Evolutionary conservation across 345 rosid species (phyloP).

Genomic region (Sapria himalayana): DNA sequence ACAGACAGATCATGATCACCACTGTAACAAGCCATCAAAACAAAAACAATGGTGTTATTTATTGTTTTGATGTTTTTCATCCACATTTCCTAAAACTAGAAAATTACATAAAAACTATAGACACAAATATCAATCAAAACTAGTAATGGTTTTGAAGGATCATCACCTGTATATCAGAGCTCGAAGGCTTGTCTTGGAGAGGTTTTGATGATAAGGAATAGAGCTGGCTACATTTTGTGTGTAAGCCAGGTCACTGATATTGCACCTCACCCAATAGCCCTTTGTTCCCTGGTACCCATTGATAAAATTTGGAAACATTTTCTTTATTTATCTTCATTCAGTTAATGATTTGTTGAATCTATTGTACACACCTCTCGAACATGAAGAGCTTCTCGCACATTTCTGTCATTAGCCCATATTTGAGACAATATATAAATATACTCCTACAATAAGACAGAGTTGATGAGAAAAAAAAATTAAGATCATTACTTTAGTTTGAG

Average conservation of each 20-base stretch:
- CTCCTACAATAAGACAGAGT: slow-evolving; percentile 8
- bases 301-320: not conserved
- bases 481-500: no score
- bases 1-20: slow-evolving; percentile 19
- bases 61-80: no score
- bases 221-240: slow-evolving; percentile 13
- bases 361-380: slow-evolving; percentile 11
- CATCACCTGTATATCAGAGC: slow-evolving; percentile 17
- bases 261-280: slow-evolving; percentile 18
- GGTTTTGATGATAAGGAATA: slow-evolving; percentile 10
- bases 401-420: slow-evolving; percentile 11
- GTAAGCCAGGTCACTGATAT: slow-evolving; percentile 12
- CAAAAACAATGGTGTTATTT: not conserved
- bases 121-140: not conserved
- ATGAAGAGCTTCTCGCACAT: slow-evolving; percentile 14
- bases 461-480: no score
- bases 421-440: slow-evolving; percentile 9
- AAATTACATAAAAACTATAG: not conserved
- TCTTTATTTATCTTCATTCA: not conserved
- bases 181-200: slow-evolving; percentile 10
- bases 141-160: not conserved
- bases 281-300: slow-evolving; percentile 11
- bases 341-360: no score
- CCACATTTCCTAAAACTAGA: no score
- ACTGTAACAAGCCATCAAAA: slow-evolving; percentile 5